Evolutionary conservation across 768 basidiomycete genomes (phyloP).

Genomic region (Chalciporus piperatus): DNA sequence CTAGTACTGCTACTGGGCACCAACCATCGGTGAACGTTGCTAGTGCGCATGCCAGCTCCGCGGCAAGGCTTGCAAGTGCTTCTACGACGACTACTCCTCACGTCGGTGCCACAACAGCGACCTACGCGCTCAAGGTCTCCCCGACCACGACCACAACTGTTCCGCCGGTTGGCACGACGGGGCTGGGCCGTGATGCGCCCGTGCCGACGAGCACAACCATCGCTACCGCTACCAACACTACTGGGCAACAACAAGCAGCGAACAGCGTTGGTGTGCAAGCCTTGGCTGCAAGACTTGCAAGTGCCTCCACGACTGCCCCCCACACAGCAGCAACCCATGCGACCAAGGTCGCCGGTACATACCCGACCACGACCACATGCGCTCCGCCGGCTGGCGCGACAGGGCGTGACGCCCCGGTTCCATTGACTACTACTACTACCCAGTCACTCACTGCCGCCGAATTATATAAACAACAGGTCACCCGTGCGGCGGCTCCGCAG

Average conservation of each 20-base stretch:
- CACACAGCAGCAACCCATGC: slow-evolving; percentile 4
- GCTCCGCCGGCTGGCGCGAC: slow-evolving; percentile 1
- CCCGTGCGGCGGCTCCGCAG: slow-evolving; percentile 13
- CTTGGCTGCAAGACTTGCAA: slow-evolving; percentile 9
- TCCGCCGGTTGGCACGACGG: slow-evolving; percentile 5
- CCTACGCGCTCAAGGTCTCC: slow-evolving; percentile 9
- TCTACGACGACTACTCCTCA: slow-evolving; percentile 1
- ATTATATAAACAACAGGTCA: slow-evolving; percentile 17
- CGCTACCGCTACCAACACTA: neutral
- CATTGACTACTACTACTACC: slow-evolving; percentile 2
- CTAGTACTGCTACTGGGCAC: slow-evolving; percentile 3
- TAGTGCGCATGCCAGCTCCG: slow-evolving; percentile 3
- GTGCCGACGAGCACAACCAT: slow-evolving; percentile 5
- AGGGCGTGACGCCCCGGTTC: slow-evolving; percentile 2
- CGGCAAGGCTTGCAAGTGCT: slow-evolving; percentile 10
- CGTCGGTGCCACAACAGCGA: slow-evolving; percentile 1
- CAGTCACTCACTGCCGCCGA: slow-evolving; percentile 17
- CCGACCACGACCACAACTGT: slow-evolving; percentile 3
- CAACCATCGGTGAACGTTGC: slow-evolving; percentile 8
- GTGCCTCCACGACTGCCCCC: slow-evolving; percentile 2
- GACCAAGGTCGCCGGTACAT: slow-evolving; percentile 5
- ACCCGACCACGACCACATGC: slow-evolving; percentile 1
- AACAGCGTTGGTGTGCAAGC: slow-evolving; percentile 7
- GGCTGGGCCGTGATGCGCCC: neutral
- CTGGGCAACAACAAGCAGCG: slow-evolving; percentile 10